Evolutionary conservation across 306 rosid species (phyloP), one percentile per base, ranked within the genome.

Genomic region (Acacia crassicarpa): DNA sequence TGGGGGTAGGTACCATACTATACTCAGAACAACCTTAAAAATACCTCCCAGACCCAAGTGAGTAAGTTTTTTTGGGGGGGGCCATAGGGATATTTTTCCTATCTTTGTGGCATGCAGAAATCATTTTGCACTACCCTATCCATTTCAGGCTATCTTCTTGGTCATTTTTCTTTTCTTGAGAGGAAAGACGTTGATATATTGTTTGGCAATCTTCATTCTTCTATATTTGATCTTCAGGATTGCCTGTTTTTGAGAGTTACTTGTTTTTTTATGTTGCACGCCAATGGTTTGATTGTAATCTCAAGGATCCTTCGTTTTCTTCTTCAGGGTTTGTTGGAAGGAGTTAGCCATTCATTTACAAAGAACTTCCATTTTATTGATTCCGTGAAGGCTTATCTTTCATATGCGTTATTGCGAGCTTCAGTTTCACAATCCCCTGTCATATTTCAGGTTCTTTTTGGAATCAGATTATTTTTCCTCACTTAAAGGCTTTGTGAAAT

Each of bases 301-400:
- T 72, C 6, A 72, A 27, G 76, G 23, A 45, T 72, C 66, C 61
- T 62, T 76, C 35, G 44, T 84, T 20, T 79, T 81, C 75, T 81
- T 58, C 86, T 74, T 76, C 92, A 96, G 99, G 98, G 99, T 82
- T 90, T 96, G 78, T 90, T 96, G 87, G 99, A 96, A 84, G 98
- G 99, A 72, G 99, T 96, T 81, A 93, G 94, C 77, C 96, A 96
- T 81, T 83, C 94, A 76, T 96, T 93, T 88, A 96, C 98, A 38
- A 92, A 93, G 86, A 91, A 94, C 88, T 94, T 94, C 83, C 97
- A 96, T 88, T 96, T 96, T 85, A 96, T 96, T 82, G 99, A 96
- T 82, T 94, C 99, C n/a, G 99, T 96, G 88, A 96, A 96, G 90
- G 99, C 99, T 53, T 96, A 92, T 88, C 97, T 96, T 84, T 96